Evolutionary conservation across 768 basidiomycete genomes (phyloP).

Genomic region (Plicaturopsis crispa): DNA sequence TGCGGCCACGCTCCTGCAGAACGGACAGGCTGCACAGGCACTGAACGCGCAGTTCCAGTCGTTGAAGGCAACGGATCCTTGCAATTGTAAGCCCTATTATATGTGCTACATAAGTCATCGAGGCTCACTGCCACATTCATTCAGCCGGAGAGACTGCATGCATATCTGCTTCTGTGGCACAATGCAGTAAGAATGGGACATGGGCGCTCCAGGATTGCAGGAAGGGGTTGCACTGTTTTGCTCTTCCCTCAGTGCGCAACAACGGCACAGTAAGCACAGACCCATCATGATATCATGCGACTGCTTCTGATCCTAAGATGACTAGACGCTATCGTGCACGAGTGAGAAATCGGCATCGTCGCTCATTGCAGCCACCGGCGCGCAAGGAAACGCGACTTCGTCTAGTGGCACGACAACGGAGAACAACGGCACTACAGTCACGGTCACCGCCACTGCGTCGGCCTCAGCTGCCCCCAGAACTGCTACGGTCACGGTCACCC

Average conservation of each 20-base stretch:
- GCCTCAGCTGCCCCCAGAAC: too few relatives aligned
- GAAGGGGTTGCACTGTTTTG: constrained; percentile 37
- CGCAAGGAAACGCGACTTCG: constrained; percentile 19
- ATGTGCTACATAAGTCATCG: not conserved
- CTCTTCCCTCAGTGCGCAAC: constrained; percentile 34
- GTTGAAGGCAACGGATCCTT: constrained; percentile 33
- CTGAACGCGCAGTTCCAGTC: constrained; percentile 39
- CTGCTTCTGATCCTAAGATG: constrained; percentile 10
- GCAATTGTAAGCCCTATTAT: constrained; percentile 28
- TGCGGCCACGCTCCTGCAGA: constrained; percentile 33
- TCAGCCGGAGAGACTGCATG: constrained; percentile 39
- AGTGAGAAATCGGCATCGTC: constrained; percentile 38
- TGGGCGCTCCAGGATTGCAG: constrained; percentile 34
- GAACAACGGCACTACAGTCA: constrained; percentile 17
- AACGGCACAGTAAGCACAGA: constrained; percentile 36
- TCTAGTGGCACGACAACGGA: constrained; percentile 4
- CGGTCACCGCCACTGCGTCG: constrained; percentile 19
- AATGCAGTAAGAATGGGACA: constrained; percentile 30
- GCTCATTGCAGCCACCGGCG: constrained; percentile 39
- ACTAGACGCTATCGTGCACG: constrained; percentile 47
- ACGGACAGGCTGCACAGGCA: constrained; percentile 42
- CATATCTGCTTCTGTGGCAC: constrained; percentile 28
- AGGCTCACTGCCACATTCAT: not conserved
- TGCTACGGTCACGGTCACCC: constrained; percentile 17
- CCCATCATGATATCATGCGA: not conserved